Conservation (phyloP, 371 early-diverging fungal genomes). For the Umbelopsis sp. region DNA sequence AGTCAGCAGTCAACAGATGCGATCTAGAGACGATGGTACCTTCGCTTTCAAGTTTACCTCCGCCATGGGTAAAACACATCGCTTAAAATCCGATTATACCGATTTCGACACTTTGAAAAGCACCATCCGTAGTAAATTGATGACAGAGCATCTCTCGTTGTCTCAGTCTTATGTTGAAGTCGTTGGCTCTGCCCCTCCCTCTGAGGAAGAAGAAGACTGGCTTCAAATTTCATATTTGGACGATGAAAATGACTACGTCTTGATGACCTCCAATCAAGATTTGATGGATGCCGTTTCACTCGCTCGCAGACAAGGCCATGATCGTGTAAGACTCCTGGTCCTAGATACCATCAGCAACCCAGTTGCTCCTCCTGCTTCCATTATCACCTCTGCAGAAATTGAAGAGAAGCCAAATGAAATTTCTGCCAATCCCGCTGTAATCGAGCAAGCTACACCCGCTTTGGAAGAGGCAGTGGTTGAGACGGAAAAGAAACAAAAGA, state of each 20-base stretch:
- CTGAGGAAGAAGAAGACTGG: conserved; percentile 36
- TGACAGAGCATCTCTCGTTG: conserved; percentile 30
- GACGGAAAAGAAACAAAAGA: conserved; percentile 18
- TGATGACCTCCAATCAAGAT: conserved; percentile 76
- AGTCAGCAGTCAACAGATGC: conserved; percentile 20
- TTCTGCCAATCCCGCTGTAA: conserved; percentile 6
- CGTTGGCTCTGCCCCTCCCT: conserved; percentile 3
- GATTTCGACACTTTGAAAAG: conserved; percentile 55
- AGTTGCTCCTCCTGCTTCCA: conserved; percentile 7
- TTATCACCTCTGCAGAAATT: neutral
- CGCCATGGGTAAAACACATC: conserved; percentile 65
- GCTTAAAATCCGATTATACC: conserved; percentile 63
- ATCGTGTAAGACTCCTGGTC: conserved; percentile 72
- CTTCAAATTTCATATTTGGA: conserved; percentile 81
- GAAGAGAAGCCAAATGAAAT: conserved; percentile 16
- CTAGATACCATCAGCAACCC: conserved; percentile 38
- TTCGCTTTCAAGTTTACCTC: conserved; percentile 85
- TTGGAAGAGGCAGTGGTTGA: conserved; percentile 12
- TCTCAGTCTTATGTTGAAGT: conserved; percentile 34
- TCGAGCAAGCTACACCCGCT: neutral
- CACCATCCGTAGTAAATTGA: conserved; percentile 46
- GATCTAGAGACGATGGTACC: conserved; percentile 23
- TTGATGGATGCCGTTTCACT: conserved; percentile 79
- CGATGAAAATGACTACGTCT: conserved; percentile 85
- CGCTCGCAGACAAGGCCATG: conserved; percentile 71